Evolutionary conservation across 1,284 basidiomycete genomes (phyloP).

Genomic region (Melampsora americana): DNA sequence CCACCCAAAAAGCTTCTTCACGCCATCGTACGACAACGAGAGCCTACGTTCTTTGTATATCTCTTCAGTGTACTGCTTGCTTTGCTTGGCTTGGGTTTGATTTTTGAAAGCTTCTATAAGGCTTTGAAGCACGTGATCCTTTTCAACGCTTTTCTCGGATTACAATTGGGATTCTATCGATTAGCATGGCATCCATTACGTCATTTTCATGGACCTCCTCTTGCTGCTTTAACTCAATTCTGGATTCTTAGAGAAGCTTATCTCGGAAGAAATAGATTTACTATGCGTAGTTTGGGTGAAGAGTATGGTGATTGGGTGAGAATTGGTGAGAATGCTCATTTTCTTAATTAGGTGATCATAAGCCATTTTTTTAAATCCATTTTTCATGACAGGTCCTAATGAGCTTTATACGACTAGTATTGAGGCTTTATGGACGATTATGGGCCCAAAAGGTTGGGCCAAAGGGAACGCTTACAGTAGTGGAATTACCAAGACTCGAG

Average conservation of each 20-base stretch:
- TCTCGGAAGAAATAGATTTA: constrained; percentile 23
- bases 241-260: constrained; percentile 39
- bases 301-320: constrained; percentile 40
- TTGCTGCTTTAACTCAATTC: constrained; percentile 29
- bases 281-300: constrained; percentile 21
- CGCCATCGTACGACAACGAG: no score
- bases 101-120: no score
- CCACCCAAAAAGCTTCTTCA: no score
- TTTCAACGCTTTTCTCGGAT: constrained; percentile 19
- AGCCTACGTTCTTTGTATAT: no score
- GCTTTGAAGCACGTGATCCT: neutral
- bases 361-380: neutral
- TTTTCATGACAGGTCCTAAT: constrained; percentile 21
- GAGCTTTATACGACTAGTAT: constrained; percentile 35
- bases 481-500: constrained; percentile 21
- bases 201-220: constrained; percentile 18
- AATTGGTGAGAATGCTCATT: constrained; percentile 7
- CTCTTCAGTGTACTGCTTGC: no score
- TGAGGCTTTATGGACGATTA: constrained; percentile 34
- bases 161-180: constrained; percentile 27
- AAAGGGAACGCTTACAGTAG: constrained; percentile 32
- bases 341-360: neutral
- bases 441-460: constrained; percentile 36
- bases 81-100: no score
- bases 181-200: constrained; percentile 25